These are phyloP conservation scores for Fusarium vanettenii DNA, from an alignment of 2,329 filamentous ascomycete species.

Conservation along the genomic window DNA sequence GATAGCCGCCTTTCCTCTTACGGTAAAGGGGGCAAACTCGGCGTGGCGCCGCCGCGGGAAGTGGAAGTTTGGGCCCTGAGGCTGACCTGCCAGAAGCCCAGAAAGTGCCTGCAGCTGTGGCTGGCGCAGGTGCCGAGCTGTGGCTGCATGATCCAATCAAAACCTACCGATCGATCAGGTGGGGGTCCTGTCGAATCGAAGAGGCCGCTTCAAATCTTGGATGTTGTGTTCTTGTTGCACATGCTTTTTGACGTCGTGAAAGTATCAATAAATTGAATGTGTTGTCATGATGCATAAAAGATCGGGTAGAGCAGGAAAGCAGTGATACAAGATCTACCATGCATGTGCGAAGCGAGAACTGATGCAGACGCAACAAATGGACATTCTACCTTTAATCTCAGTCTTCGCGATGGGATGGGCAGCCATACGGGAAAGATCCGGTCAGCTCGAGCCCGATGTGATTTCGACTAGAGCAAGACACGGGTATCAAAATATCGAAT, in stretches of 20 bases:
- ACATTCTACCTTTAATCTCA: background rate
- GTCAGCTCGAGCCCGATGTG: background rate
- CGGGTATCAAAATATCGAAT: background rate
- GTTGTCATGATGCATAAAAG: background rate
- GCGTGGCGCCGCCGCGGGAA: constrained; percentile 5
- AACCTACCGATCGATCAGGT: constrained; percentile 8
- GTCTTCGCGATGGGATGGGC: background rate
- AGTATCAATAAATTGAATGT: background rate
- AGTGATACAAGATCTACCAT: background rate
- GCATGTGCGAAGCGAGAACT: background rate
- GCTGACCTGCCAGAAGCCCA: background rate
- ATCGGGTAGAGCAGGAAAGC: constrained; percentile 6
- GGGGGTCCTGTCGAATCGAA: constrained; percentile 1
- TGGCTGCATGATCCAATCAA: constrained; percentile 34
- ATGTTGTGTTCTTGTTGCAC: background rate
- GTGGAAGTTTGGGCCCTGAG: background rate
- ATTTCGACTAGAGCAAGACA: constrained; percentile 2
- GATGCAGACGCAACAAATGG: background rate
- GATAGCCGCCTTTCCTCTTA: background rate
- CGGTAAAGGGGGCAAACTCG: background rate
- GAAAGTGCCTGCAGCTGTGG: constrained; percentile 27
- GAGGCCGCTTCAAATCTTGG: background rate
- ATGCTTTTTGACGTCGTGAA: background rate
- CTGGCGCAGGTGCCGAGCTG: constrained; percentile 19
- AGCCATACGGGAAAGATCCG: constrained; percentile 28